A percentile compares a stretch with the other conserved stretches of the same genome.
phyloP scores from a whole-genome alignment of 2,329 filamentous ascomycete genomes.

The Ophidiomyces ophidiicola region DNA sequence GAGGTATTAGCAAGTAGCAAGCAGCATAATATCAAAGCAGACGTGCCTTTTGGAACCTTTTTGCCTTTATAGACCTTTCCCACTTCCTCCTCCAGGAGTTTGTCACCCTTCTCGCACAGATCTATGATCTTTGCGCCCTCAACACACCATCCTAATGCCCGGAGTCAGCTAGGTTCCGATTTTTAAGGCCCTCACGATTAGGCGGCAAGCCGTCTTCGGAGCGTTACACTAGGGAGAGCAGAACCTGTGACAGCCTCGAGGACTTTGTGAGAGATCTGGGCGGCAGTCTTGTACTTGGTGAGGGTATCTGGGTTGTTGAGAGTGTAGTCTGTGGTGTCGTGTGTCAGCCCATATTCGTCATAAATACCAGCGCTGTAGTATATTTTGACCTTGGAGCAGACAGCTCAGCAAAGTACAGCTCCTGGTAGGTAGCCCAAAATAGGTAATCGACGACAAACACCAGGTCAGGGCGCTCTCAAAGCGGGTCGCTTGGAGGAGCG shows the following conservation, averaged over 20 bases:
- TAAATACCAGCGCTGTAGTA: too few species aligned
- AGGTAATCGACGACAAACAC: too few species aligned
- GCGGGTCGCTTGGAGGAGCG: not conserved
- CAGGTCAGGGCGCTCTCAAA: too few species aligned
- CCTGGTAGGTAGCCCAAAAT: too few species aligned
- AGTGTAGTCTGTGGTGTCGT: slow-evolving; percentile 67
- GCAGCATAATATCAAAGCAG: not conserved
- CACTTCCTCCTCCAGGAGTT: slow-evolving; percentile 85
- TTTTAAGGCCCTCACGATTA: not conserved
- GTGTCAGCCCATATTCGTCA: too few species aligned
- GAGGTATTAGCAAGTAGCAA: slow-evolving; percentile 7
- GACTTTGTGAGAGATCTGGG: slow-evolving; percentile 88
- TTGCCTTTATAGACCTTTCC: slow-evolving; percentile 97
- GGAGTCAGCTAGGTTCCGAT: slow-evolving; percentile 8
- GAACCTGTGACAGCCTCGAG: slow-evolving; percentile 65
- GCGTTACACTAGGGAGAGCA: slow-evolving; percentile 14
- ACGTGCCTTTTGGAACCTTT: slow-evolving; percentile 80
- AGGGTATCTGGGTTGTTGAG: slow-evolving; percentile 87
- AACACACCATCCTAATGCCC: slow-evolving; percentile 50
- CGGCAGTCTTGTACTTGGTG: slow-evolving; percentile 98
- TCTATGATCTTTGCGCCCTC: slow-evolving; percentile 86
- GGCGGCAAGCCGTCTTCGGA: not conserved
- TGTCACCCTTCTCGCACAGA: slow-evolving; percentile 90
- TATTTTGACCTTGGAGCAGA: too few species aligned
- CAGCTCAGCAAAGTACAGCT: too few species aligned